Conservation (phyloP, 2,329 filamentous ascomycete genomes). For the Fusarium nodosum region DNA sequence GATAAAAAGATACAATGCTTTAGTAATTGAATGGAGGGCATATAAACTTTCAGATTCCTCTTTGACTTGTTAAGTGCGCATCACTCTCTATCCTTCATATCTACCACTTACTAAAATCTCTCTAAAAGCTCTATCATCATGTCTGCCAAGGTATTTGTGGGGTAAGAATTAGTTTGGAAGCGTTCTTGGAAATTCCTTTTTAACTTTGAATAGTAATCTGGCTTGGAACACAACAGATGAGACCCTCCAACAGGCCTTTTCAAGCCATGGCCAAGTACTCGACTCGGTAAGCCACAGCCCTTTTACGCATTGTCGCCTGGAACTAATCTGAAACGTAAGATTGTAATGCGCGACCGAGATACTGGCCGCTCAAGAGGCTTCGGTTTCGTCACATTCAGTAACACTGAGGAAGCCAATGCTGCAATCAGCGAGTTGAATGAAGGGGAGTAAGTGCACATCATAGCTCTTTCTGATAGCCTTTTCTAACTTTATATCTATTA, state of each 20-base stretch:
- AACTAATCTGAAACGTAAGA: background rate
- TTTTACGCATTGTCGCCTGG: rapidly evolving
- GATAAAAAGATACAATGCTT: background rate
- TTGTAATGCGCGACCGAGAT: constrained; percentile 26
- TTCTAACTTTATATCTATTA: background rate
- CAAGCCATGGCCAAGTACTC: background rate
- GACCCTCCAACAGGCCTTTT: background rate
- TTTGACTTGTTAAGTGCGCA: rapidly evolving
- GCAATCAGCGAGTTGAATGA: background rate
- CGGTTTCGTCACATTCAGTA: constrained; percentile 20
- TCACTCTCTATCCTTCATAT: too few species aligned
- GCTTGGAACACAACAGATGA: background rate
- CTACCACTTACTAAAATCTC: background rate
- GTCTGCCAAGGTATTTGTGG: background rate
- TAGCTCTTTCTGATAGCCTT: background rate
- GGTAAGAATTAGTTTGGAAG: background rate
- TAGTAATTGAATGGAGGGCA: rapidly evolving
- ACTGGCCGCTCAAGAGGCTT: constrained; percentile 28
- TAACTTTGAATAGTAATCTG: background rate
- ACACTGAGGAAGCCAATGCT: rapidly evolving
- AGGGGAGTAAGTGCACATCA: background rate
- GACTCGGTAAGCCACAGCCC: background rate
- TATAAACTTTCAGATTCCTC: background rate
- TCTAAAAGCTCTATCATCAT: background rate
- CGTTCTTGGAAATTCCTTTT: rapidly evolving